Evolutionary conservation across 1,284 basidiomycete species (phyloP).

Genomic region (Cutaneotrichosporon mucoides): DNA sequence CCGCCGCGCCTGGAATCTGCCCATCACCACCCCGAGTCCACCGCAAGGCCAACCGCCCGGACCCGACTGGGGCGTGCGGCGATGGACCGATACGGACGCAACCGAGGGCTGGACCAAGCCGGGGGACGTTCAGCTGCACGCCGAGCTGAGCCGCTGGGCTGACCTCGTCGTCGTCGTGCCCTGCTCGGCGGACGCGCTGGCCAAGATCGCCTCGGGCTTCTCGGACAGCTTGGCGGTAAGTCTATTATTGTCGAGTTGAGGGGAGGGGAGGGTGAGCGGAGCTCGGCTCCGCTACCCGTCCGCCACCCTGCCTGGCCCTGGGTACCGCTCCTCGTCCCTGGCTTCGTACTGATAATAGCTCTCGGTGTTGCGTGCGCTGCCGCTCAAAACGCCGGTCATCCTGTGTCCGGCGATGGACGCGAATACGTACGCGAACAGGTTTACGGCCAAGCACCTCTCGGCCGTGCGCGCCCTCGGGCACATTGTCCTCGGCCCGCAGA

Average conservation of each 20-base stretch:
- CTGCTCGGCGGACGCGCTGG: slow-evolving; percentile 88
- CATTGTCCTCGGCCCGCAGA: slow-evolving; percentile 68
- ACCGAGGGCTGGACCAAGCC: slow-evolving; percentile 57
- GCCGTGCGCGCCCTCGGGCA: slow-evolving; percentile 69
- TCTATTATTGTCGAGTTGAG: too few relatives aligned
- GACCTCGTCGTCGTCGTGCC: slow-evolving; percentile 91
- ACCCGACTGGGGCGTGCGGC: slow-evolving; percentile 53
- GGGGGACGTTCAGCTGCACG: not conserved
- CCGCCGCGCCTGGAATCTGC: slow-evolving; percentile 6
- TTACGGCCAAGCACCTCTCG: slow-evolving; percentile 75
- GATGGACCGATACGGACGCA: slow-evolving; percentile 90
- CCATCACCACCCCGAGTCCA: too few relatives aligned
- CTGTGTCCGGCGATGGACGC: slow-evolving; percentile 98
- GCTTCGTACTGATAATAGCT: slow-evolving; percentile 66
- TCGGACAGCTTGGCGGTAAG: slow-evolving; percentile 85
- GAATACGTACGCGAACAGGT: slow-evolving; percentile 87
- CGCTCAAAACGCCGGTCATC: slow-evolving; percentile 73
- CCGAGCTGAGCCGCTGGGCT: slow-evolving; percentile 79
- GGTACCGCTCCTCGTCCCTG: too few relatives aligned
- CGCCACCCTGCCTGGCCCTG: too few relatives aligned
- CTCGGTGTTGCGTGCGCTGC: slow-evolving; percentile 78
- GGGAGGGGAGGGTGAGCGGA: too few relatives aligned
- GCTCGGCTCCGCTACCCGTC: too few relatives aligned
- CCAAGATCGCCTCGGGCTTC: slow-evolving; percentile 80
- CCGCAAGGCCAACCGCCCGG: too few relatives aligned